phyloP scores from a whole-genome alignment of 129 eudicot genomes.

The Flaveria ramosissima region DNA sequence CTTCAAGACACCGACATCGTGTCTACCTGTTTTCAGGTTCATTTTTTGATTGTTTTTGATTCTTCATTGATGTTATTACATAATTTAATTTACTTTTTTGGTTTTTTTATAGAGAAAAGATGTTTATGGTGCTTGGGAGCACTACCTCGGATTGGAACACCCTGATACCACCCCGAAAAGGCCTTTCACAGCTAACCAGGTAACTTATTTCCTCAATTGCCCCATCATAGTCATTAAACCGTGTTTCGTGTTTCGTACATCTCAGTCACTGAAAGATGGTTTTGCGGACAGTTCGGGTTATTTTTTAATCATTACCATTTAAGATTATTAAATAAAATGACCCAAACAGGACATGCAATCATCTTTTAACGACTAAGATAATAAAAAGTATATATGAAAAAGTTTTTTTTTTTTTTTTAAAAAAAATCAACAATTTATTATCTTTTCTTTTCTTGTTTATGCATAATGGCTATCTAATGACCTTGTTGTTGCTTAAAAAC shows the following conservation, averaged over 20 bases:
- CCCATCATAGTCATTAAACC: background rate
- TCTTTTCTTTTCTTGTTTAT: background rate
- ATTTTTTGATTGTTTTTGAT: background rate
- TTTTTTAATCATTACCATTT: background rate
- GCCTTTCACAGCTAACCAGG: conserved; percentile 79
- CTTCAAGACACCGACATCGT: conserved; percentile 78
- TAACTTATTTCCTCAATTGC: conserved; percentile 10
- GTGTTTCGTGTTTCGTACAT: background rate
- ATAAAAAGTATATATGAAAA: background rate
- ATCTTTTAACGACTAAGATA: background rate
- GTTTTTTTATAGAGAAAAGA: conserved; percentile 59
- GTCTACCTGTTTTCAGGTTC: conserved; percentile 83
- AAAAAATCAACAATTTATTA: background rate
- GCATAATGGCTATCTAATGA: background rate
- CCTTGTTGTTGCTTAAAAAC: background rate
- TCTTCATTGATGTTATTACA: conserved; percentile 4
- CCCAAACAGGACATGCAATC: background rate
- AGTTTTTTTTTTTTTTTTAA: too few species aligned
- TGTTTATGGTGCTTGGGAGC: conserved; percentile 99
- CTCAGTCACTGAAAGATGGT: background rate
- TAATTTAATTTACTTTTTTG: background rate
- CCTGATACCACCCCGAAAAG: conserved; percentile 80
- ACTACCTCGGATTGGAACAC: conserved; percentile 96
- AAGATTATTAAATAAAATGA: background rate
- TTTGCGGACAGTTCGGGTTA: background rate